Conservation (phyloP, 2,329 filamentous ascomycete genomes). For the Stylonectria norvegica region DNA sequence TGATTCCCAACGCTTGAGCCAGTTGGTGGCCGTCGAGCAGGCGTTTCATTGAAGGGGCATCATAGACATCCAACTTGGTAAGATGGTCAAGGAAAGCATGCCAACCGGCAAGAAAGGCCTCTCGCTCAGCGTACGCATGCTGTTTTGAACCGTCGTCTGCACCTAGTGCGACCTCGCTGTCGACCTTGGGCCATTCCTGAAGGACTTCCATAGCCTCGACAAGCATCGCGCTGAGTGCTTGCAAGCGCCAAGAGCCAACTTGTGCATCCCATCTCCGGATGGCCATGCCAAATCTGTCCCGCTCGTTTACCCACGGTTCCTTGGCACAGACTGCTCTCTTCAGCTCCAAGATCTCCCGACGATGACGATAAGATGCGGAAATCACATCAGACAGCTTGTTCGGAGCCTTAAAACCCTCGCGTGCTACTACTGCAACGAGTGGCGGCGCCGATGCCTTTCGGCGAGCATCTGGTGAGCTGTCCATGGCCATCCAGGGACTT, state of each 20-base stretch:
- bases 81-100: conserved; percentile 55
- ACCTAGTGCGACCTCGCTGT: conserved; percentile 37
- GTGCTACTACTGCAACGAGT: conserved; percentile 49
- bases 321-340: conserved; percentile 53
- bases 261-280: conserved; percentile 67
- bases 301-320: conserved; percentile 44
- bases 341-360: conserved; percentile 57
- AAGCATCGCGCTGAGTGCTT: conserved; percentile 65
- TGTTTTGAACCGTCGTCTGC: too few species aligned
- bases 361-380: conserved; percentile 60
- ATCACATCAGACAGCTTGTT: conserved; percentile 72
- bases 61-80: conserved; percentile 51
- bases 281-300: conserved; percentile 69
- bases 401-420: conserved; percentile 75
- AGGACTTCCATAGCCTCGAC: conserved; percentile 53
- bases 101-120: conserved; percentile 49
- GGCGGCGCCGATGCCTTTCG: conserved; percentile 53
- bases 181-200: conserved; percentile 29
- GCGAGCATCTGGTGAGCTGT: conserved; percentile 39
- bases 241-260: conserved; percentile 64
- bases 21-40: conserved; percentile 75
- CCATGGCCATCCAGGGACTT: conserved; percentile 64
- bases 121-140: too few species aligned
- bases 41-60: conserved; percentile 56
- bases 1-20: conserved; percentile 62